Evolutionary conservation across 2,329 filamentous ascomycete species (phyloP).

Genomic region (Coniochaeta prunicola): DNA sequence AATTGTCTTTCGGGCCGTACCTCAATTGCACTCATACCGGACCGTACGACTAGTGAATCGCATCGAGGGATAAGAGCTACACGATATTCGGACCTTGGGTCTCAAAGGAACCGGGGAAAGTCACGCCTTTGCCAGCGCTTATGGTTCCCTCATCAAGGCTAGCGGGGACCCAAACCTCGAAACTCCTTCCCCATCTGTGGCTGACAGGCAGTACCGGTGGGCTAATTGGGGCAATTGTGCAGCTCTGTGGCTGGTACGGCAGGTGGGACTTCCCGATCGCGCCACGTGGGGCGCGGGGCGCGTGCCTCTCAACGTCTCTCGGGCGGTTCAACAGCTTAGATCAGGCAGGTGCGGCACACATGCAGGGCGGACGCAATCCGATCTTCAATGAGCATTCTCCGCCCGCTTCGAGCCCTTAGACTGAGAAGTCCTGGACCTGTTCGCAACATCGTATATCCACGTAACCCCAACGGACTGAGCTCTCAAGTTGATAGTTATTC

Average conservation of each 20-base stretch:
- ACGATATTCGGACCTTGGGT: background rate
- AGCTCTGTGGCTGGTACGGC: background rate
- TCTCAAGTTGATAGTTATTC: background rate
- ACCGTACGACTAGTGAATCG: background rate
- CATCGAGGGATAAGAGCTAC: background rate
- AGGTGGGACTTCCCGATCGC: background rate
- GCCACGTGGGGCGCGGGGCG: background rate
- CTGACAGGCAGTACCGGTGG: background rate
- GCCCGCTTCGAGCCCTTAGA: background rate
- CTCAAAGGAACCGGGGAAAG: background rate
- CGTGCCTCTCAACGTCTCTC: background rate
- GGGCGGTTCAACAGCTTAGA: background rate
- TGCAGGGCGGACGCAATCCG: background rate
- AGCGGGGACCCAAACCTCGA: background rate
- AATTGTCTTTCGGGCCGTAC: background rate
- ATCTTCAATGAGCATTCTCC: background rate
- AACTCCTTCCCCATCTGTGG: background rate
- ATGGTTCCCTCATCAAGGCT: background rate
- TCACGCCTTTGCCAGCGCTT: background rate
- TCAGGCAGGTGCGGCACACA: constrained; percentile 1
- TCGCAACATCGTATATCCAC: background rate
- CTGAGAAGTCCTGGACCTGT: background rate
- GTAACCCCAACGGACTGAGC: background rate
- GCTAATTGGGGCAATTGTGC: background rate
- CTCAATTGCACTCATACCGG: background rate